Percentiles rank a stretch among this genome's conserved stretches.
Conservation (phyloP, 805 yeast species). For the Clavispora fructus region DNA sequence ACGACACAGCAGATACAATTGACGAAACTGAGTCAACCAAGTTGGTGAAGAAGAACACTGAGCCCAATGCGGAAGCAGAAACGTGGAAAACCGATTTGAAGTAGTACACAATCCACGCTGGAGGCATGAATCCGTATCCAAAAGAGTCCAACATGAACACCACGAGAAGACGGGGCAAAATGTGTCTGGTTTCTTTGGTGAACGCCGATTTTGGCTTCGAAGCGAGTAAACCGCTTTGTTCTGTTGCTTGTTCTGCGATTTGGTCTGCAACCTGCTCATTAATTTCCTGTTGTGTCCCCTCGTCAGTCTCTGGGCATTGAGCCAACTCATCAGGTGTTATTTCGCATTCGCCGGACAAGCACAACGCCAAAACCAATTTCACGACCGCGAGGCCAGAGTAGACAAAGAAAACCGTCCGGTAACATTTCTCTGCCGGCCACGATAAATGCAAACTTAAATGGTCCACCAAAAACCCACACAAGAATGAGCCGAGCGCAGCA, state of each 20-base stretch:
- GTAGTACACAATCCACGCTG: constrained; percentile 84
- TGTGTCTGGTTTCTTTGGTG: constrained; percentile 29
- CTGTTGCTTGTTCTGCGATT: background rate
- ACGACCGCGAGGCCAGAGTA: constrained; percentile 51
- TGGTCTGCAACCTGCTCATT: background rate
- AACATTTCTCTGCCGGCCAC: constrained; percentile 38
- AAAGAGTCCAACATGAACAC: constrained; percentile 82
- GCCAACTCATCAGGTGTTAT: constrained; percentile 4
- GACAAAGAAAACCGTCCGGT: constrained; percentile 50
- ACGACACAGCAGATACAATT: constrained; percentile 67
- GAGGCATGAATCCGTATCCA: constrained; percentile 84
- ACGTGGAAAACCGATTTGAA: constrained; percentile 53
- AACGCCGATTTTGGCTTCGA: constrained; percentile 7
- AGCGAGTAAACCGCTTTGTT: background rate
- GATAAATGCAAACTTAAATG: constrained; percentile 26
- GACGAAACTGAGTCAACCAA: constrained; percentile 63
- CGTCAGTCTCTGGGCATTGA: no score
- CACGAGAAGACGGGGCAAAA: constrained; percentile 44
- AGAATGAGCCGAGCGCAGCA: constrained; percentile 64
- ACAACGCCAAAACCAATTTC: constrained; percentile 47
- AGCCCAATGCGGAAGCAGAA: constrained; percentile 57
- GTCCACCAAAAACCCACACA: constrained; percentile 58
- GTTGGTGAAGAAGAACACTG: constrained; percentile 61
- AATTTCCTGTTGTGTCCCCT: no score
- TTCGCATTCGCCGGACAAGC: constrained; percentile 53